Evolutionary conservation across 257 asterid genomes (phyloP).

Genomic region (Thymus quinquecostatus): DNA sequence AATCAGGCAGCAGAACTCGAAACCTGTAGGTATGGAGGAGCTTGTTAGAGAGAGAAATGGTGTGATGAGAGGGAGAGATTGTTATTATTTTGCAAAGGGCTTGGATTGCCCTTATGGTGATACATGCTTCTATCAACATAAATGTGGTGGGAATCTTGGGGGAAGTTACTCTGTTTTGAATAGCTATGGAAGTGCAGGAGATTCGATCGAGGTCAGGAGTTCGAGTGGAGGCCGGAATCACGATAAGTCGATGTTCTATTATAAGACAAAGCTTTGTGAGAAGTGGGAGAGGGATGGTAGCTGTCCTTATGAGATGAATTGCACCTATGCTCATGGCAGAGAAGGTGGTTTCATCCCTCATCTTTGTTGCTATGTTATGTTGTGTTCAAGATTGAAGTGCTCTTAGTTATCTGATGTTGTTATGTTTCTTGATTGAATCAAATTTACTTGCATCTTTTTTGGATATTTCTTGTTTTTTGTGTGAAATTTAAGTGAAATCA

Average conservation of each 20-base stretch:
- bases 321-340: conserved; percentile 61
- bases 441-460: background rate
- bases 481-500: background rate
- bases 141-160: conserved; percentile 3
- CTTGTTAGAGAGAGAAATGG: conserved; percentile 22
- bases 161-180: conserved; percentile 1
- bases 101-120: conserved; percentile 50
- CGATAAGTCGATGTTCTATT: background rate
- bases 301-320: conserved; percentile 45
- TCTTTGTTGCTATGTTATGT: background rate
- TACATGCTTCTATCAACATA: conserved; percentile 38
- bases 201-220: conserved; percentile 22
- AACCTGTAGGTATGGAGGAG: conserved; percentile 2
- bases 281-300: conserved; percentile 42
- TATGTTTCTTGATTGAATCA: conserved; percentile 1
- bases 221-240: conserved; percentile 1
- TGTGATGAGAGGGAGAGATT: conserved; percentile 13
- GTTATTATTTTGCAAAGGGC: conserved; percentile 33
- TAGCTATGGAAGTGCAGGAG: conserved; percentile 8
- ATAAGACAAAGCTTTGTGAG: conserved; percentile 48
- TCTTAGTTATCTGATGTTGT: background rate
- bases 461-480: background rate
- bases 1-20: conserved; percentile 23
- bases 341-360: conserved; percentile 39
- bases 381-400: background rate